Conservation (phyloP, 2,329 filamentous ascomycete genomes). For the Fusarium drepaniforme region DNA sequence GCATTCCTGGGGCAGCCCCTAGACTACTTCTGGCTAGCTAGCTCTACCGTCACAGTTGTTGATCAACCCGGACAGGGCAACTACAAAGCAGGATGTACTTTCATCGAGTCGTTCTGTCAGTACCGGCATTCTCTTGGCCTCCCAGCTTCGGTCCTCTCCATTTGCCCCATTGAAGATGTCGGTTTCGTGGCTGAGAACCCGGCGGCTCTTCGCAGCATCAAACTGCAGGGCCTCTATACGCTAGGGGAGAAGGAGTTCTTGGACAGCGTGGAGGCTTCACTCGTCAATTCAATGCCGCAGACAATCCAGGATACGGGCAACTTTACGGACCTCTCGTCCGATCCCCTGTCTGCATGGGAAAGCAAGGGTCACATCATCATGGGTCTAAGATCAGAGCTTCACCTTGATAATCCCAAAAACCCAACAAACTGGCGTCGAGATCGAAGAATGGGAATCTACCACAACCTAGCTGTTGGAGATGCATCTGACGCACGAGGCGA, state of each 20-base stretch:
- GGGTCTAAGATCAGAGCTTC: constrained; percentile 6
- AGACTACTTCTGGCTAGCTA: constrained; percentile 51
- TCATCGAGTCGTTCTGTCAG: constrained; percentile 23
- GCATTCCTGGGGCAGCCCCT: constrained; percentile 22
- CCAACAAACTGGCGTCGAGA: constrained; percentile 20
- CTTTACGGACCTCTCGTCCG: not conserved
- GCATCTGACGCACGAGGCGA: not conserved
- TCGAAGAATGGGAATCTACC: constrained; percentile 22
- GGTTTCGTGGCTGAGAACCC: constrained; percentile 25
- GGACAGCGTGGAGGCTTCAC: constrained; percentile 3
- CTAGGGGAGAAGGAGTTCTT: constrained; percentile 14
- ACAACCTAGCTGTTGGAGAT: not conserved
- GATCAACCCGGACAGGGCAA: constrained; percentile 24
- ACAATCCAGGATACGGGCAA: not conserved
- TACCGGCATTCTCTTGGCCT: constrained; percentile 15
- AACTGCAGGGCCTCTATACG: not conserved
- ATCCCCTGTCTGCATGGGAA: not conserved
- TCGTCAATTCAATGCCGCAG: not conserved
- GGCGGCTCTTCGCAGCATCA: not conserved
- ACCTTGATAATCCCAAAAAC: constrained; percentile 16
- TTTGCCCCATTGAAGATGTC: constrained; percentile 15
- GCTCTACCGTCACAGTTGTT: not conserved
- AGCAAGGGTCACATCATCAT: constrained; percentile 3
- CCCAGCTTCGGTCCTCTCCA: constrained; percentile 15
- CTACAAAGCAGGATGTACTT: constrained; percentile 22